A percentile compares a stretch with the other conserved stretches of the same genome.
phyloP scores from a whole-genome alignment of 768 basidiomycete species.

The Mycena sanguinolenta region DNA sequence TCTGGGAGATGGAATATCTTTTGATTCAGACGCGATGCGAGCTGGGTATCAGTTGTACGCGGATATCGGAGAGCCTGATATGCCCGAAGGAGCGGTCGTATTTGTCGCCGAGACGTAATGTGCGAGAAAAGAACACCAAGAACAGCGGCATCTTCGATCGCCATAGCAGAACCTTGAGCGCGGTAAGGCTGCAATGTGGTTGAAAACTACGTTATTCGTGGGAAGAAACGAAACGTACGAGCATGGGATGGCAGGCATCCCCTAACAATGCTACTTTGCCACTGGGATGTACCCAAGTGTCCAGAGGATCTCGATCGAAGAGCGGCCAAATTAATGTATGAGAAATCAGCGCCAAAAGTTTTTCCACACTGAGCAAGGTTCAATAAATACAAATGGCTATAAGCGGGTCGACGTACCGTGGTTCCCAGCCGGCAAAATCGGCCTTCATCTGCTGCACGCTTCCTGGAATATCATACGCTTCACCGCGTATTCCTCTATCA shows the following conservation, averaged over 20 bases:
- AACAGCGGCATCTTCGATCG: conserved; percentile 67
- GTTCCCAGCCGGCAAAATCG: no score
- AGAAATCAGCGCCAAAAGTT: no score
- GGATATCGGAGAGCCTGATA: conserved; percentile 68
- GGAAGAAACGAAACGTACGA: conserved; percentile 35
- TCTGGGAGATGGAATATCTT: no score
- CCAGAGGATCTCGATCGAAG: no score
- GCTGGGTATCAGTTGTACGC: conserved; percentile 65
- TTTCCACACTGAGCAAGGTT: neutral
- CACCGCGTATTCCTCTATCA: neutral
- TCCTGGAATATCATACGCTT: no score
- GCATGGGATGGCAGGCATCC: conserved; percentile 36
- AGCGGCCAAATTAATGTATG: neutral
- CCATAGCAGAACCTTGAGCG: conserved; percentile 70
- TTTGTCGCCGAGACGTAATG: conserved; percentile 57
- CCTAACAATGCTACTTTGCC: neutral
- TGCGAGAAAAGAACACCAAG: conserved; percentile 67
- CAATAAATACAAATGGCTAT: neutral
- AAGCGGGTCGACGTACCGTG: neutral
- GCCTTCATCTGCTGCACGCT: neutral
- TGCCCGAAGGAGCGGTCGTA: conserved; percentile 61
- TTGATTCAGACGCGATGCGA: conserved; percentile 60
- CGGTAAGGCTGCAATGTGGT: conserved; percentile 57
- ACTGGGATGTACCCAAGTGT: neutral
- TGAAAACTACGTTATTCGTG: neutral